Percentiles rank a stretch among this genome's conserved stretches.
Evolutionary conservation across 768 basidiomycete species (phyloP).

Genomic region (Tubosaeta sp.): DNA sequence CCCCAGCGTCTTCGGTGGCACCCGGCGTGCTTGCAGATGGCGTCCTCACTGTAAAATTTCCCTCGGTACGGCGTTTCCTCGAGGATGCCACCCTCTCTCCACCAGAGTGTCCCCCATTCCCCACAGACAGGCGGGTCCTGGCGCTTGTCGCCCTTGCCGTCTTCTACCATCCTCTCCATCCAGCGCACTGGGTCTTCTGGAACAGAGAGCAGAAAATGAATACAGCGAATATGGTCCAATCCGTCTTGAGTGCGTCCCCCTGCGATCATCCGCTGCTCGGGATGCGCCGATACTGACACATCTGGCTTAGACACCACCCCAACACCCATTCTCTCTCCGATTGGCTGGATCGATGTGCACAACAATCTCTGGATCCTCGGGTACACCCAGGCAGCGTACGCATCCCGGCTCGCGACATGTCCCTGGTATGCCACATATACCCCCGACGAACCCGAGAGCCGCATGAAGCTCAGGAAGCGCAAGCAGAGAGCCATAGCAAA

Average conservation of each 20-base stretch:
- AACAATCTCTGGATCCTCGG: conserved; percentile 34
- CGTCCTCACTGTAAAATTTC: conserved; percentile 44
- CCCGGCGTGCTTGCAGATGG: conserved; percentile 36
- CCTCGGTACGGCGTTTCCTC: conserved; percentile 48
- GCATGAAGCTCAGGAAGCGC: conserved; percentile 33
- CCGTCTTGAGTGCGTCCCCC: conserved; percentile 46
- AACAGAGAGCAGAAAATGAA: conserved; percentile 42
- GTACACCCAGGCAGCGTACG: conserved; percentile 29
- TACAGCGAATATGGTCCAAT: conserved; percentile 52
- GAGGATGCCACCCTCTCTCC: conserved; percentile 35
- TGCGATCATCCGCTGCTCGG: background rate
- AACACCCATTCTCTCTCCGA: conserved; percentile 32
- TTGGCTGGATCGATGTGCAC: conserved; percentile 31
- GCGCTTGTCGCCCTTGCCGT: conserved; percentile 60
- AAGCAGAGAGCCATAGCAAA: conserved; percentile 23
- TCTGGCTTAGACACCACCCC: conserved; percentile 22
- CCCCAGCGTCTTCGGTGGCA: conserved; percentile 25
- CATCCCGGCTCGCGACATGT: conserved; percentile 17
- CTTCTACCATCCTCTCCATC: conserved; percentile 49
- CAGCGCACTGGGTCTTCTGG: conserved; percentile 66
- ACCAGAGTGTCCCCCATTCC: conserved; percentile 38
- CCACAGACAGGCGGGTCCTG: conserved; percentile 41
- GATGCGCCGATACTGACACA: conserved; percentile 6
- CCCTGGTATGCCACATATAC: conserved; percentile 32
- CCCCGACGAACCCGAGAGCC: conserved; percentile 26